Conservation (phyloP, 306 rosid genomes). For the Fagus sylvatica region DNA sequence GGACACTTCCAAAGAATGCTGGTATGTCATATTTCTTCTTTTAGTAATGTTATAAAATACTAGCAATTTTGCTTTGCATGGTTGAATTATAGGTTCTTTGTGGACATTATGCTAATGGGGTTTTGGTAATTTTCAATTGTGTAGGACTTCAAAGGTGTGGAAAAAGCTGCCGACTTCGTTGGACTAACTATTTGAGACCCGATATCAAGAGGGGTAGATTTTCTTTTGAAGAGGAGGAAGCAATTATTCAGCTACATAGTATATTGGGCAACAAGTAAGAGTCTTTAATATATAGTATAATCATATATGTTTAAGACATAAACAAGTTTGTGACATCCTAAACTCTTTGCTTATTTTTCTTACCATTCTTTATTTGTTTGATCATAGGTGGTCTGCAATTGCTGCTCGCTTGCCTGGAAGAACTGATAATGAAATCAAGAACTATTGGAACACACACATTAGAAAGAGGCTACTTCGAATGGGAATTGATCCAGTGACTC, state of each 20-base stretch:
- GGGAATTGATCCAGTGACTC: conserved; percentile 98
- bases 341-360: background rate
- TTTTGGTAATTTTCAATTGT: background rate
- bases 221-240: conserved; percentile 90
- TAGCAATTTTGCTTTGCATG: background rate
- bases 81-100: background rate
- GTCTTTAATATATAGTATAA: background rate
- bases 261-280: conserved; percentile 86
- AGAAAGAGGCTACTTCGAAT: conserved; percentile 82
- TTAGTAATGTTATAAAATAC: background rate
- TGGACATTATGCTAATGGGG: background rate
- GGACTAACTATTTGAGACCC: conserved; percentile 97
- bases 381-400: conserved; percentile 85
- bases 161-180: conserved; percentile 92
- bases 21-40: conserved; percentile 38
- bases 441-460: conserved; percentile 97
- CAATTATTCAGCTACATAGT: conserved; percentile 88
- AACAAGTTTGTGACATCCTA: background rate
- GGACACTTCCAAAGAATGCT: conserved; percentile 96
- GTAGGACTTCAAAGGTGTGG: conserved; percentile 93
- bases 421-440: conserved; percentile 91
- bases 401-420: conserved; percentile 92
- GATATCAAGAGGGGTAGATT: conserved; percentile 91
- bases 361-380: background rate
- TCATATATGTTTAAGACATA: too few relatives aligned